These are phyloP conservation scores for Eucalyptus brandiana DNA, from an alignment of 345 rosid species.

Conservation along the genomic window DNA sequence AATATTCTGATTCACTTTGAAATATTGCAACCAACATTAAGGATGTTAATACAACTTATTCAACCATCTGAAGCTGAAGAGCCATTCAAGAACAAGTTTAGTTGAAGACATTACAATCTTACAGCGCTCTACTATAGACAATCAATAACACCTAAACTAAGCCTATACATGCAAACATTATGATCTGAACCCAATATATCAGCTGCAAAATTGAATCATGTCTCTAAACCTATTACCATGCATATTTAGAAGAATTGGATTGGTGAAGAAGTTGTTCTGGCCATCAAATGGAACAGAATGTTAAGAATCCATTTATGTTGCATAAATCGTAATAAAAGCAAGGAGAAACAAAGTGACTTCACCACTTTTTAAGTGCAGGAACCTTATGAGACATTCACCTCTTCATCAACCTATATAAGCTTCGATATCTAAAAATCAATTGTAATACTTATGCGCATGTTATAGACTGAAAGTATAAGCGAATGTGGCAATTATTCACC, in stretches of 20 bases:
- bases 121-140: not conserved
- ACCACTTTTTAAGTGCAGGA: not conserved
- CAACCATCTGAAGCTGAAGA: not conserved
- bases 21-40: not conserved
- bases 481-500: not conserved
- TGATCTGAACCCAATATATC: not conserved
- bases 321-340: not conserved
- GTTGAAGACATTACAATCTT: not conserved
- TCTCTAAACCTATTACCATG: not conserved
- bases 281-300: not conserved
- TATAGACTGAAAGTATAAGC: fast-evolving
- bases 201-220: not conserved
- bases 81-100: not conserved
- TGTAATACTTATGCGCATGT: not conserved
- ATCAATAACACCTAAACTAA: not conserved
- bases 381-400: not conserved
- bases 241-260: not conserved
- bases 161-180: not conserved
- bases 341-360: not conserved
- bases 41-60: not conserved
- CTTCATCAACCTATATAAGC: not conserved
- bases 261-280: not conserved
- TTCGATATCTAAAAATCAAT: not conserved
- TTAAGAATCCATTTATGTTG: not conserved
- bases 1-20: not conserved